Conservation (phyloP, 2,329 filamentous ascomycete species). For the Tolypocladium ovalisporum region DNA sequence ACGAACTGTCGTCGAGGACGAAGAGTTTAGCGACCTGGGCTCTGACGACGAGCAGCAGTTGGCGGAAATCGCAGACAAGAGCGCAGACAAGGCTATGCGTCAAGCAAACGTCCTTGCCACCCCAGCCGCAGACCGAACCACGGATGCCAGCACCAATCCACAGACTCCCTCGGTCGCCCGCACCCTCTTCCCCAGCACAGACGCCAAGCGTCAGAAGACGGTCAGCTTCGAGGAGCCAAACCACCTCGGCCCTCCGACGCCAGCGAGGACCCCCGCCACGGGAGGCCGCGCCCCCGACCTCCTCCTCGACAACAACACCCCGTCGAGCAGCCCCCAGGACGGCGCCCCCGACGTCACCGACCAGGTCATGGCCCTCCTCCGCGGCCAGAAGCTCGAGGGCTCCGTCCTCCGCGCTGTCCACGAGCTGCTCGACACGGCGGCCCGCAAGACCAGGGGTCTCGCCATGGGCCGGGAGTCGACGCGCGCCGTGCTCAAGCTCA, state of each 20-base stretch:
- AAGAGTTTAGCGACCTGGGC: conserved; percentile 20
- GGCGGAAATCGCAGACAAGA: conserved; percentile 22
- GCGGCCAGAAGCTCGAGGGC: conserved; percentile 27
- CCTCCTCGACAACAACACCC: conserved; percentile 2
- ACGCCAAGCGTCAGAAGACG: conserved; percentile 19
- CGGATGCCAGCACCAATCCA: conserved; percentile 12
- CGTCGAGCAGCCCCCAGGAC: conserved; percentile 8
- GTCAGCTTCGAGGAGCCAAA: conserved; percentile 17
- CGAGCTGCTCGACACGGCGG: conserved; percentile 40
- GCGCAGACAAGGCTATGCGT: conserved; percentile 14
- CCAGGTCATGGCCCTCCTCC: conserved; percentile 40
- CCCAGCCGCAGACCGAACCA: conserved; percentile 10
- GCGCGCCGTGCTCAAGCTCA: conserved; percentile 48
- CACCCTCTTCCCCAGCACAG: conserved; percentile 20
- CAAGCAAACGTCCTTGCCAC: conserved; percentile 12
- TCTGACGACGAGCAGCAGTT: conserved; percentile 29
- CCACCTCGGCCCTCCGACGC: conserved; percentile 2
- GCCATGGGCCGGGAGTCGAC: conserved; percentile 55
- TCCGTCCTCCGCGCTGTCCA: conserved; percentile 26
- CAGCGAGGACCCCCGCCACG: conserved; percentile 7
- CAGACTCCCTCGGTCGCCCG: conserved; percentile 25
- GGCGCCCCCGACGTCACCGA: conserved; percentile 24
- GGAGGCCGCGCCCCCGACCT: background rate
- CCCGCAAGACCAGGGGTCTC: conserved; percentile 48
- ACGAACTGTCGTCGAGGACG: conserved; percentile 11